Evolutionary conservation across 1,284 basidiomycete species (phyloP).

Genomic region (Coniophora puteana): DNA sequence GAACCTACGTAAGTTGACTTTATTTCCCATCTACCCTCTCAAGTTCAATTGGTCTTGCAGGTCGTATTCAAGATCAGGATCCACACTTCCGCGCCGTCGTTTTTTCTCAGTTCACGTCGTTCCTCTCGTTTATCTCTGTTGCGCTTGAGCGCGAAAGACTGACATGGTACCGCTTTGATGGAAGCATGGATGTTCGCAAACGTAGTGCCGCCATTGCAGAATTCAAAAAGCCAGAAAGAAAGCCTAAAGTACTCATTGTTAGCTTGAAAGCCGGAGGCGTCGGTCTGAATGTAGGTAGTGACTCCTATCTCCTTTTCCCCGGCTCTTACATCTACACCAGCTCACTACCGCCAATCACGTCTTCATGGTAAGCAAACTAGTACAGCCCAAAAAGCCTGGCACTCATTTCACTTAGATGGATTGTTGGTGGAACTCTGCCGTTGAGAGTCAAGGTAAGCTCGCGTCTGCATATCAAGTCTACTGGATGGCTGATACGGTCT

Average conservation of each 20-base stretch:
- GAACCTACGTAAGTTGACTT: slow-evolving; percentile 52
- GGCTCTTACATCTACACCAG: slow-evolving; percentile 38
- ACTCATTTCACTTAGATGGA: slow-evolving; percentile 76
- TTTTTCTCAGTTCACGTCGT: slow-evolving; percentile 85
- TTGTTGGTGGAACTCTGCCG: slow-evolving; percentile 93
- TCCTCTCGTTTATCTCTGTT: slow-evolving; percentile 78
- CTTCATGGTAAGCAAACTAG: slow-evolving; percentile 65
- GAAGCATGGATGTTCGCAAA: slow-evolving; percentile 87
- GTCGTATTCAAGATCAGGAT: slow-evolving; percentile 63
- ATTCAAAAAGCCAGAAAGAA: slow-evolving; percentile 65
- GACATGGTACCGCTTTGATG: slow-evolving; percentile 86
- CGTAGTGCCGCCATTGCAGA: slow-evolving; percentile 72
- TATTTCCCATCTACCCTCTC: background rate
- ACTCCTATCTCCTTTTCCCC: slow-evolving; percentile 1
- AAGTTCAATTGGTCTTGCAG: slow-evolving; percentile 31
- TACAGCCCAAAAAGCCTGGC: slow-evolving; percentile 3
- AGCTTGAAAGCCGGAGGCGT: slow-evolving; percentile 95
- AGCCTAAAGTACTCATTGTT: slow-evolving; percentile 80
- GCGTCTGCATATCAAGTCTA: slow-evolving; percentile 1
- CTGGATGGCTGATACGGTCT: slow-evolving; percentile 18
- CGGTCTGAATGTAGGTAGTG: slow-evolving; percentile 68
- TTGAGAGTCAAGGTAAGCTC: slow-evolving; percentile 81
- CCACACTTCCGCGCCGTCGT: slow-evolving; percentile 82
- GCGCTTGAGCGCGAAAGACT: slow-evolving; percentile 75
- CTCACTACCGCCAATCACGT: slow-evolving; percentile 78